These are phyloP conservation scores for Eucalyptus globulus DNA, from an alignment of 345 rosid species.

Conservation along the genomic window DNA sequence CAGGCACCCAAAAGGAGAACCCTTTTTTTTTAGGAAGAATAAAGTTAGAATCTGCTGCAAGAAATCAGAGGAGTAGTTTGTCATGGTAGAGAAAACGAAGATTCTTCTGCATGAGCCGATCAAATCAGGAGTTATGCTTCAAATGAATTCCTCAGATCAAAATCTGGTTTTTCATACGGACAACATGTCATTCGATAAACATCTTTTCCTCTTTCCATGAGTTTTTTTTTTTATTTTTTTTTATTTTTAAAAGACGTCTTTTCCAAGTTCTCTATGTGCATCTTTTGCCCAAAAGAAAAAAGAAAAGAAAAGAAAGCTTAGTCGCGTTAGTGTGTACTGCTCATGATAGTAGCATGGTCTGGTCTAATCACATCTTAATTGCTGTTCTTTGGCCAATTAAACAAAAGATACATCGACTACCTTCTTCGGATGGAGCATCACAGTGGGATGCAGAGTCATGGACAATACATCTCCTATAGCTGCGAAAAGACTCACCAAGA, in stretches of 20 bases:
- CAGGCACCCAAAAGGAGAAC: neutral
- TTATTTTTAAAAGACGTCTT: neutral
- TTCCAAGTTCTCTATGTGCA: neutral
- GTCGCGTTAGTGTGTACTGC: neutral
- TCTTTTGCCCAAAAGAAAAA: neutral
- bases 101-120: neutral
- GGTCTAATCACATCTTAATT: neutral
- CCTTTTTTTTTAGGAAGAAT: neutral
- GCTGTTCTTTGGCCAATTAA: neutral
- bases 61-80: neutral
- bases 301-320: neutral
- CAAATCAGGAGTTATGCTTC: neutral
- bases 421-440: neutral
- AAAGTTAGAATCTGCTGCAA: neutral
- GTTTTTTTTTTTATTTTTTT: no score
- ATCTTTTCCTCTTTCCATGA: neutral
- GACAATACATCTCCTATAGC: neutral
- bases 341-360: neutral
- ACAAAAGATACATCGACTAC: neutral
- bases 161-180: neutral
- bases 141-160: neutral
- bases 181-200: neutral
- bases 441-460: neutral
- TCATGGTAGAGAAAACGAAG: neutral
- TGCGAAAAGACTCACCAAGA: neutral